Conservation (phyloP, 805 yeast genomes). For the Saturnispora silvae region DNA sequence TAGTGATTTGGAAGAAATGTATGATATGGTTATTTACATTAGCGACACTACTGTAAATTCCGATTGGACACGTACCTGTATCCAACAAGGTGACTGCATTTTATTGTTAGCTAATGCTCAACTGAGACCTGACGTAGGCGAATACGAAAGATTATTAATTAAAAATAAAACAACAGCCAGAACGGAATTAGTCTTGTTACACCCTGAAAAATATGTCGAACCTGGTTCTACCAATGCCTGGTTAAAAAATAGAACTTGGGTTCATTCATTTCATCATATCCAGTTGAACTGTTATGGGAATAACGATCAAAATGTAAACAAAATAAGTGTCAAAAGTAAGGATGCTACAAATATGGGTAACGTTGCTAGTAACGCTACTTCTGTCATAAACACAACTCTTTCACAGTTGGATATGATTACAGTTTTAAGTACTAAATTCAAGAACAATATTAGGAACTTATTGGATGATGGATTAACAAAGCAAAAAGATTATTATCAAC, state of each 20-base stretch:
- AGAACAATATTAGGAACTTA: constrained; percentile 19
- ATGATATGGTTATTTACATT: constrained; percentile 79
- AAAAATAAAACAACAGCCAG: constrained; percentile 75
- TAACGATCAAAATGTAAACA: not conserved
- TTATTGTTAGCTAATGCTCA: constrained; percentile 77
- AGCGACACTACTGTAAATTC: constrained; percentile 79
- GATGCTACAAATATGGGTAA: too few species aligned
- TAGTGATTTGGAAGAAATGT: constrained; percentile 82
- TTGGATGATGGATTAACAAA: constrained; percentile 10
- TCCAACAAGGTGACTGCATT: constrained; percentile 93
- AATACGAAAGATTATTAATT: constrained; percentile 67
- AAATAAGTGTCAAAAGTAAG: not conserved
- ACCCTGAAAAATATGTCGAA: constrained; percentile 68
- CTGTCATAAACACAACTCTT: too few species aligned
- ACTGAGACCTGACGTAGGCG: constrained; percentile 66
- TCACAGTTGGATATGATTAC: constrained; percentile 15
- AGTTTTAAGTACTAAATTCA: constrained; percentile 16
- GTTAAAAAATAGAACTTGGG: constrained; percentile 84
- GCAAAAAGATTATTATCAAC: constrained; percentile 19
- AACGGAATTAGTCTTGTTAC: constrained; percentile 76
- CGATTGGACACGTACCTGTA: constrained; percentile 86
- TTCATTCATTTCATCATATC: constrained; percentile 85
- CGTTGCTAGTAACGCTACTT: too few species aligned
- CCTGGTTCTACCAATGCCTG: constrained; percentile 82
- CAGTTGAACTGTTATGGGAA: constrained; percentile 38